These are phyloP conservation scores for Penicillium cinerascens DNA, from an alignment of 495 filamentous ascomycete species.

Conservation along the genomic window DNA sequence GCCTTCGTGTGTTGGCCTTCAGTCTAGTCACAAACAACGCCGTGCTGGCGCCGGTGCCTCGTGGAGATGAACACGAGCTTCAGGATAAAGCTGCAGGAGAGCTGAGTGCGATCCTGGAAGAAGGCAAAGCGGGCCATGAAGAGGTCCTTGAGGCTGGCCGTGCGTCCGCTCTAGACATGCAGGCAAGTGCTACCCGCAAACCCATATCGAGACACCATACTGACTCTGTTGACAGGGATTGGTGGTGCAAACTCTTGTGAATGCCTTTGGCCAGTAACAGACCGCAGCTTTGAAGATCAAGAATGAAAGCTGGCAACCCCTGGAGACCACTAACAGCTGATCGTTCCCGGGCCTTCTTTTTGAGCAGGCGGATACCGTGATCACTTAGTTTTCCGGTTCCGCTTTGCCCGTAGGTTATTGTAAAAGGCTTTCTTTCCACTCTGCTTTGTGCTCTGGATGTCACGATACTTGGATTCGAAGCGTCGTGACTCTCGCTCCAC, in stretches of 20 bases:
- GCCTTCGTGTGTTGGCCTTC: conserved; percentile 66
- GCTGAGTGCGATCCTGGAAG: conserved; percentile 52
- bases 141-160: conserved; percentile 67
- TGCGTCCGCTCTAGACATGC: conserved; percentile 63
- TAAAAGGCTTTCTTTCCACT: conserved; percentile 74
- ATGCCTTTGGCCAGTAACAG: conserved; percentile 21
- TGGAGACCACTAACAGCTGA: neutral
- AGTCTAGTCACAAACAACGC: conserved; percentile 75
- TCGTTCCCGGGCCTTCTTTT: neutral
- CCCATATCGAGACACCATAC: neutral
- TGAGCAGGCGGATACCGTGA: neutral
- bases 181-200: conserved; percentile 44
- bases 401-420: conserved; percentile 59
- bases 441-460: conserved; percentile 62
- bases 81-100: conserved; percentile 42
- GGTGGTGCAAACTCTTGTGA: conserved; percentile 35
- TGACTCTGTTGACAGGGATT: conserved; percentile 35
- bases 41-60: conserved; percentile 59
- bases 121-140: conserved; percentile 68
- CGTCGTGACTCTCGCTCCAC: conserved; percentile 54
- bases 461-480: conserved; percentile 68
- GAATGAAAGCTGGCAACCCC: neutral
- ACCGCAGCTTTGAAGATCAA: neutral
- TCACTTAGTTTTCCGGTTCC: conserved; percentile 41
- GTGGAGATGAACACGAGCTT: conserved; percentile 54